Conservation (phyloP, 129 eudicot species). For the Scalesia atractyloides region DNA sequence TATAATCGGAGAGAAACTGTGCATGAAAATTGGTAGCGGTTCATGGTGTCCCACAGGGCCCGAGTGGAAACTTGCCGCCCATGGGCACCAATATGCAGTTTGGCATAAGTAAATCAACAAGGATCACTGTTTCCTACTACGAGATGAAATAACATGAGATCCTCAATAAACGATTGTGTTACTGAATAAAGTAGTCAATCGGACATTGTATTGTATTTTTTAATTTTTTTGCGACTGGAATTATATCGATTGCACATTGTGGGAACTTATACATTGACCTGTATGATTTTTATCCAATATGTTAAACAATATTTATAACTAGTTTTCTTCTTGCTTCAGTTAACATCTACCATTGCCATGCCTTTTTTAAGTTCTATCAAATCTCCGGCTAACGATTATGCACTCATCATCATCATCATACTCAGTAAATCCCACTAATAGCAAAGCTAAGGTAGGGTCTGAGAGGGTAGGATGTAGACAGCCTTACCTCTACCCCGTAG, state of each 20-base stretch:
- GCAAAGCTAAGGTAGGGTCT: too few species aligned
- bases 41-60: conserved; percentile 85
- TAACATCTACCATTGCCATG: background rate
- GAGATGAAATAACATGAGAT: conserved; percentile 13
- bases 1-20: conserved; percentile 64
- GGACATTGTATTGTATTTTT: conserved; percentile 1
- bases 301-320: too few species aligned
- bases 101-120: conserved; percentile 57
- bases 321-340: too few species aligned
- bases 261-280: conserved; percentile 17
- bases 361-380: background rate
- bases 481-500: too few species aligned
- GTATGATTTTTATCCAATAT: background rate
- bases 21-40: conserved; percentile 87
- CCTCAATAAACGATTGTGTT: conserved; percentile 9
- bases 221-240: background rate
- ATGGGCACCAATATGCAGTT: conserved; percentile 86
- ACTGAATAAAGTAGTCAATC: conserved; percentile 15
- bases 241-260: background rate
- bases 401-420: too few species aligned
- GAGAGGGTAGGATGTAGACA: too few species aligned
- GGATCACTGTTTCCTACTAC: background rate
- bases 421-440: too few species aligned
- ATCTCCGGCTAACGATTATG: too few species aligned
- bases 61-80: conserved; percentile 82